Percentiles rank a stretch among this genome's conserved stretches.
Conservation (phyloP, 208 protist genomes). For the Trypanosoma cruzi region DNA sequence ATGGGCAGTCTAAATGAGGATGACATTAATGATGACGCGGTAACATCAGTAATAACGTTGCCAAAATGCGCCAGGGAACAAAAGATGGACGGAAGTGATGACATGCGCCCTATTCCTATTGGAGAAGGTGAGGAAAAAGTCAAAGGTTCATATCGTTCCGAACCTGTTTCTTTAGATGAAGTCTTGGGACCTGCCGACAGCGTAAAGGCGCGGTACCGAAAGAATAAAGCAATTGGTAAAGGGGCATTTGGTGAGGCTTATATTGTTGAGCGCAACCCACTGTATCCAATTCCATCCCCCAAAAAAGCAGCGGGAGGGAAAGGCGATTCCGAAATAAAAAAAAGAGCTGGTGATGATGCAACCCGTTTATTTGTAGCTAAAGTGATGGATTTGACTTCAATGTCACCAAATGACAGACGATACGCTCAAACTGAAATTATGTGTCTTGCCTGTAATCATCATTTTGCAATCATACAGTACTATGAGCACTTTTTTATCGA, state of each 20-base stretch:
- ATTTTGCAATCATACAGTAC: slow-evolving; percentile 87
- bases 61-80: background rate
- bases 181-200: slow-evolving; percentile 32
- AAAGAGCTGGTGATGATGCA: slow-evolving; percentile 6
- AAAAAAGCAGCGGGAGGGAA: slow-evolving; percentile 32
- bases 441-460: slow-evolving; percentile 78
- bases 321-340: slow-evolving; percentile 22
- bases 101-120: slow-evolving; percentile 38
- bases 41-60: background rate
- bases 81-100: background rate
- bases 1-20: background rate
- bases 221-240: slow-evolving; percentile 78
- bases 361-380: slow-evolving; percentile 75
- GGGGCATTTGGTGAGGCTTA: slow-evolving; percentile 92
- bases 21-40: background rate
- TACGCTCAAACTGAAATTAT: slow-evolving; percentile 88
- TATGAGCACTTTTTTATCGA: slow-evolving; percentile 83
- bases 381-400: slow-evolving; percentile 77
- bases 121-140: background rate
- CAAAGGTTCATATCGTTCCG: background rate
- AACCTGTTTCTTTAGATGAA: slow-evolving; percentile 17
- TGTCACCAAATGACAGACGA: slow-evolving; percentile 60
- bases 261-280: slow-evolving; percentile 69
- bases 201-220: slow-evolving; percentile 55
- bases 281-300: slow-evolving; percentile 36